Evolutionary conservation across 1,284 basidiomycete genomes (phyloP), one percentile per base, ranked within the genome.

Genomic region (Heterobasidion irregulare): DNA sequence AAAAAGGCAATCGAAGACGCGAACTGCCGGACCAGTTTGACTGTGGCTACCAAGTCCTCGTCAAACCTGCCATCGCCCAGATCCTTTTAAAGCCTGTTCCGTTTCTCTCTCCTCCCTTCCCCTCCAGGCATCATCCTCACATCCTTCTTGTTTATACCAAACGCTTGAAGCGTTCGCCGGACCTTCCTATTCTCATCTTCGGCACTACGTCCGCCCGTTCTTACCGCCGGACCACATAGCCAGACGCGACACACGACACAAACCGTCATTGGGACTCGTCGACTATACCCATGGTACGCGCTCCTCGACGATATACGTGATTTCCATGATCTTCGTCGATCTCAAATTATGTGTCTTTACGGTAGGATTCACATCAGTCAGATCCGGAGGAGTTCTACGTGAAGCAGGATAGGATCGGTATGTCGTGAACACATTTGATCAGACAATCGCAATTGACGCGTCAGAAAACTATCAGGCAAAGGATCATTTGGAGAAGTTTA

Each of bases 401-500:
- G 62, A 92, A 89, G 68, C 95, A 98, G 75, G 91, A 96, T 72
- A 84, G 93, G 66, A 98, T 99, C 65, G 94, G 93, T 95, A 62
- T 58, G 82, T 75, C 53, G 41, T 48, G 32, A 12, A 16, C 8
- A 26, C 26, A 26, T 26, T 26, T 16, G 7, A 38, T 8, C n/a
- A 15, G 36, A 34, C 38, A 15, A n/a, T 15, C 6, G 26, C 12
- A 19, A 45, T 16, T 45, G 16, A 44, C 43, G 9, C 34, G 53
- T 43, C 43, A 62, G 50, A 57, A 57, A 57, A 57, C 53, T 47
- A 56, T 35, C 66, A 94, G 94, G 94, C 59, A 97, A 97, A 71
- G 94, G 94, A 41, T 95, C 92, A 15, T 98, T 98, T 66, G 94
- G 94, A 65, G 94, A 97, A 70, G 94, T 98, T n/a, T 97, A 90